Evolutionary conservation across 495 filamentous ascomycete genomes (phyloP), one percentile per base, ranked within the genome.

Genomic region (Penicillium lagena): DNA sequence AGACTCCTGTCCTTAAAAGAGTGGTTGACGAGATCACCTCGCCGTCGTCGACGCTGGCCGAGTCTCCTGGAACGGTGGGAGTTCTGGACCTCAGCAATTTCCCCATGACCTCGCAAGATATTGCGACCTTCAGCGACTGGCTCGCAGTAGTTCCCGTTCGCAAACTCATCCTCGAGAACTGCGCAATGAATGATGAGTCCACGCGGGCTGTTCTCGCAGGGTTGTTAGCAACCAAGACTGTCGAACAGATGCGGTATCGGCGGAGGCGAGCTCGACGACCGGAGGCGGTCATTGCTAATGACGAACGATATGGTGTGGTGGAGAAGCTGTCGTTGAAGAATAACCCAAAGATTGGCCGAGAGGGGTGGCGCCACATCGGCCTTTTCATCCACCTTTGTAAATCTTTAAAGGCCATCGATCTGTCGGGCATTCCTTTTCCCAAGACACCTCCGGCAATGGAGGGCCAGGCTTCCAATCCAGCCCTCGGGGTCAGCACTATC

Each of bases 291-390:
- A 12, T 42, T 9, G 28, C 40, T 4, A 61, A 61, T 22, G 60
- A 66, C 37, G 76, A 81, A 47, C 65, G 68, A 29, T 64, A 70
- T 28, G 89, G 93, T 13, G 79, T 89, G 1, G 77, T 97, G 4
- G 90, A 96, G 68, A 83, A 91, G 47, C 63, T 98, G 6, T 85
- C 84, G 5, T 65, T 98, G n/a, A 96, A 95, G 60, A 84, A 90
- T 56, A 95, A 94, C 55, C 68, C 77, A 1, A 91, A 88, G 54
- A 86, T 97, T 44, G 82, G 85, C 8, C 67, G 73, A 2, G 87
- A 91, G 42, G 93, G 93, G 28, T 98, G 93, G 93, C 85, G 82
- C 54, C 85, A 96, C 53, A 86, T 98, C 32, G 82, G 83, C 43
- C 71, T 95, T 8, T 98, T 98, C 59, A 71, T 96, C 15, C 83